Percentiles rank a stretch among this genome's conserved stretches.
These are phyloP conservation scores for Coniochaeta sp. DNA, from an alignment of 2,329 filamentous ascomycete species.

Conservation along the genomic window DNA sequence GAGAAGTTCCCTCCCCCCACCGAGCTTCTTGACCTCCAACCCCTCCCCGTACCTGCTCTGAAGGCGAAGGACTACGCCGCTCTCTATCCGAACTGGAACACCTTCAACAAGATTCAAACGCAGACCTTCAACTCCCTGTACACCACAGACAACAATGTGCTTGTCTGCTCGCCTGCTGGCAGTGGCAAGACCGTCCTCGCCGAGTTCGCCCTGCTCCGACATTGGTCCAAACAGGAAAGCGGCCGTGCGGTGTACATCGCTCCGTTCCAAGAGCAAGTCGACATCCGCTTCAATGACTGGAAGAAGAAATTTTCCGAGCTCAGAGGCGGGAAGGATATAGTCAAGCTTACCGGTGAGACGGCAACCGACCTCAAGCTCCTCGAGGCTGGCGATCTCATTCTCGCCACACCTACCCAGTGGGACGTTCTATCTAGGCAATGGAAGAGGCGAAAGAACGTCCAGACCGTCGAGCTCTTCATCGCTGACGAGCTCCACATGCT, in stretches of 20 bases:
- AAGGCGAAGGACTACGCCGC: slow-evolving; percentile 77
- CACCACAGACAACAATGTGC: slow-evolving; percentile 85
- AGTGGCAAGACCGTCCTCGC: slow-evolving; percentile 97
- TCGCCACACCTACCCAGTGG: slow-evolving; percentile 93
- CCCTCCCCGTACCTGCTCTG: slow-evolving; percentile 78
- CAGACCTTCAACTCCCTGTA: slow-evolving; percentile 94
- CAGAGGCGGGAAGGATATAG: slow-evolving; percentile 77
- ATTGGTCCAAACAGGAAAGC: slow-evolving; percentile 68
- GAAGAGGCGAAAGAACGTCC: slow-evolving; percentile 93
- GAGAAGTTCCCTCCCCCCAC: slow-evolving; percentile 96
- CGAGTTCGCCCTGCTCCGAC: slow-evolving; percentile 83
- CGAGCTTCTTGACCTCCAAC: slow-evolving; percentile 83
- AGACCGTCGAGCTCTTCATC: slow-evolving; percentile 84
- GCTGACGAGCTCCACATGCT: slow-evolving; percentile 94
- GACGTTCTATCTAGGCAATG: slow-evolving; percentile 92
- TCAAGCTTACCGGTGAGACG: slow-evolving; percentile 90
- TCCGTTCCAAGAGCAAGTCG: slow-evolving; percentile 88
- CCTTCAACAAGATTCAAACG: slow-evolving; percentile 97
- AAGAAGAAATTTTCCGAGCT: slow-evolving; percentile 65
- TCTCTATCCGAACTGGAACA: slow-evolving; percentile 75
- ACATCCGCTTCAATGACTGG: slow-evolving; percentile 79
- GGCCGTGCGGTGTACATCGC: slow-evolving; percentile 89
- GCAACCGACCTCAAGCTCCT: slow-evolving; percentile 84
- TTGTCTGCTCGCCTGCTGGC: slow-evolving; percentile 85
- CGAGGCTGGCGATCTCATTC: slow-evolving; percentile 78